Conservation (phyloP, 805 yeast genomes). For the Suhomyces prunicola region DNA sequence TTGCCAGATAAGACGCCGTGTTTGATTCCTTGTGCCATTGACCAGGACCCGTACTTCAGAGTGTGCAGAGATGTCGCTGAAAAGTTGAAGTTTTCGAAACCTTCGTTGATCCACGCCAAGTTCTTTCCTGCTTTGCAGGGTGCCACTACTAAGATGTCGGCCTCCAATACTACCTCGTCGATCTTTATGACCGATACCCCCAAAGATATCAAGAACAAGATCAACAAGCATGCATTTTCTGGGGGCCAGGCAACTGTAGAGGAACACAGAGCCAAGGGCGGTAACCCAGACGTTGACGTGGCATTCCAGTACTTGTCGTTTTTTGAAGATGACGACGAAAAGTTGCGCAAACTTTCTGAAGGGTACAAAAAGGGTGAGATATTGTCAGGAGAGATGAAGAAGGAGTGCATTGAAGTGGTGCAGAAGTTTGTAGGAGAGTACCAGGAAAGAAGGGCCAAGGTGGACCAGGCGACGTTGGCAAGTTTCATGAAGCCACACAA, state of each 20-base stretch:
- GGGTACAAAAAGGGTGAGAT: slow-evolving; percentile 77
- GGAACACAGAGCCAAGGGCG: slow-evolving; percentile 87
- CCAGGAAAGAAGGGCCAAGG: slow-evolving; percentile 71
- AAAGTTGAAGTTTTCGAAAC: slow-evolving; percentile 85
- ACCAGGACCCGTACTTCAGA: slow-evolving; percentile 97
- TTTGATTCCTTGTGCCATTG: slow-evolving; percentile 97
- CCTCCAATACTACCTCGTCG: slow-evolving; percentile 85
- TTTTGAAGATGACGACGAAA: slow-evolving; percentile 84
- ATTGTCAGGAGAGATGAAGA: slow-evolving; percentile 91
- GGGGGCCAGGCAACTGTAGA: slow-evolving; percentile 89
- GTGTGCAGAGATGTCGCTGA: slow-evolving; percentile 97
- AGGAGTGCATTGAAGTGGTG: slow-evolving; percentile 73
- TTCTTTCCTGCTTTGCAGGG: slow-evolving; percentile 99
- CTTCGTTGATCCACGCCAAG: slow-evolving; percentile 87
- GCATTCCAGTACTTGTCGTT: slow-evolving; percentile 90
- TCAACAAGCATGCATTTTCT: slow-evolving; percentile 93
- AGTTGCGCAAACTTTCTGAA: slow-evolving; percentile 57
- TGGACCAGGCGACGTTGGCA: slow-evolving; percentile 59
- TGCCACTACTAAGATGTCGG: slow-evolving; percentile 94
- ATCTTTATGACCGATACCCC: slow-evolving; percentile 95
- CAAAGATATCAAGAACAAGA: slow-evolving; percentile 87
- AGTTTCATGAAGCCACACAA: slow-evolving; percentile 83
- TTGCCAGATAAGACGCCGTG: slow-evolving; percentile 89
- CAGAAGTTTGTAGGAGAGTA: slow-evolving; percentile 76
- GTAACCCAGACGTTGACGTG: slow-evolving; percentile 93